Evolutionary conservation across 2,329 filamentous ascomycete species (phyloP), one percentile per base, ranked within the genome.

Genomic region (Fusarium sterilihyphosum): DNA sequence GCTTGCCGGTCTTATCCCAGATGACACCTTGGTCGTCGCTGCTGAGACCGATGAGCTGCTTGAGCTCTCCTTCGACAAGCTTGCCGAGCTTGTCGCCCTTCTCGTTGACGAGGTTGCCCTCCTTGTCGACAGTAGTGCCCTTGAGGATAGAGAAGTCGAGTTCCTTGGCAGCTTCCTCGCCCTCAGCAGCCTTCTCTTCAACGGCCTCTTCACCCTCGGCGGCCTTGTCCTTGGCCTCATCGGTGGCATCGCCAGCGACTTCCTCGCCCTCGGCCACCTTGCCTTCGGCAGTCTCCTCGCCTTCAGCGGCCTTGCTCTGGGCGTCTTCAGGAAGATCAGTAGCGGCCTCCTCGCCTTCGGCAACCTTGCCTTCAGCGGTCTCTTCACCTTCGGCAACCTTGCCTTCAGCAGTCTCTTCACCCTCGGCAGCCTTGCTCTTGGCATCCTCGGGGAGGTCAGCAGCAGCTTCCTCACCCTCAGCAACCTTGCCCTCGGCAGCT

Each of bases 1-100:
- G 85, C 78, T 93, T 93, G 24, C 92, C 92, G 10, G 57, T 74
- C 24, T 86, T 89, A 77, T 93, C 91, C 10, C 91, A 82, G 41
- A 93, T 88, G 52, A 92, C 90, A 11, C 92, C 92, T 58, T 93
- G 90, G n/a, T 91, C 84, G 63, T 93, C 91, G 26, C 92, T 90
- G 38, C 85, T 83, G 79, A 91, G 91, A 31, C 91, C 92, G 46
- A 89, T 86, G n/a, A 93, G 86, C 65, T 92, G 86, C 80, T 91
- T 88, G 31, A 89, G 76, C 41, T 91, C 88, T 35, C 92, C 92
- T 73, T 92, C 87, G 38, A 89, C 83, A 20, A 94, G 84, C 46
- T 88, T 90, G 33, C 90, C 92, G 72, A 93, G 84, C 13, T 89
- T 79, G 50, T 88, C 83, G 29, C 87, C 86, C 56, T 87, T 83